Evolutionary conservation across 495 filamentous ascomycete genomes (phyloP), one percentile per base, ranked within the genome.

Genomic region (Penicillium cosmopolitanum): DNA sequence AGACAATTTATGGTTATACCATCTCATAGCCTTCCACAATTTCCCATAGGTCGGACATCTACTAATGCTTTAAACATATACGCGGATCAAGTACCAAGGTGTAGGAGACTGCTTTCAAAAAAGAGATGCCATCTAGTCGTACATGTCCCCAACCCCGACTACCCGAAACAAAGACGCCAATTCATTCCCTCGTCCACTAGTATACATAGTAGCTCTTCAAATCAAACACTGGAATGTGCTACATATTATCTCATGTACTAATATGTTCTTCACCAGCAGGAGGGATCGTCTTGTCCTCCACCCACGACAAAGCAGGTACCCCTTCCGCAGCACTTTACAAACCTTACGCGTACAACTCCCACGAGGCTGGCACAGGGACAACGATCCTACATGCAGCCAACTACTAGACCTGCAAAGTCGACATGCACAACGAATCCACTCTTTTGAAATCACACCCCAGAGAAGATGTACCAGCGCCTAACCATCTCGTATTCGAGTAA

Each of bases 271-370:
- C 28, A 31, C 21, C 44, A 7, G 43, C 18, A 6, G 33, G 36
- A 31, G 4, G 28, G 10, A 46, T 15, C 43, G 43, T 52, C 2
- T 31, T 23, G 34, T 16, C 40, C n/a, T 40, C 42, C 46, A 33
- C 34, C 18, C 25, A 31, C n/a, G 5, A 58, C 31, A 58, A 31
- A 61, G 63, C 63, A 65, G 63, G 63, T 61, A 61, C 63, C 63
- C 58, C 58, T 18, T 50, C 16, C n/a, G 15, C 44, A 47, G 42
- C 23, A 44, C 46, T 28, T 48, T 38, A 38, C 36, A 13, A 38
- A 38, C 12, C 3, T 48, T 51, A 19, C 31, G 51, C 52, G 18
- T 31, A 28, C 35, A 38, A 56, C 19, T 43, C 19, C 53, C 50
- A 57, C 56, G 35, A 19, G 48, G 50, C 38, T 42, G 19, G 38